phyloP scores from a whole-genome alignment of 192 early-diverging fungal genomes.

The Piromyces sp. region DNA sequence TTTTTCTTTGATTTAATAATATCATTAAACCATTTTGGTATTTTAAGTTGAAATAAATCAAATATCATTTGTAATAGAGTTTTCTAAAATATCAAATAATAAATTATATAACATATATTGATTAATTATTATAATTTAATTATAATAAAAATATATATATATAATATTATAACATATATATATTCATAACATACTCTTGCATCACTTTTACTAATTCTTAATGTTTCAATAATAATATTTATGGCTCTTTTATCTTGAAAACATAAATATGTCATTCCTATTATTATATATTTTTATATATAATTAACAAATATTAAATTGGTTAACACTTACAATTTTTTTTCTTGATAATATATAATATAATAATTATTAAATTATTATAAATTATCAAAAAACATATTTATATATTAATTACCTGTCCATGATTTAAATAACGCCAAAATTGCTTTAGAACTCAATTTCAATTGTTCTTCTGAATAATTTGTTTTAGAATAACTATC shows the following conservation, averaged over 20 bases:
- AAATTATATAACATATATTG: too few species aligned
- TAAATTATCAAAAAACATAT: too few species aligned
- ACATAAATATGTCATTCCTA: conserved; percentile 58
- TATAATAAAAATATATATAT: neutral
- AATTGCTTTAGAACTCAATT: conserved; percentile 39
- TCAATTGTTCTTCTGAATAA: conserved; percentile 47
- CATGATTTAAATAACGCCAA: conserved; percentile 51
- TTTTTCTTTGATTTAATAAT: neutral
- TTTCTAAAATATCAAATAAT: conserved; percentile 28
- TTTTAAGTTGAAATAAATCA: conserved; percentile 55
- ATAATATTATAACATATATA: conserved; percentile 1
- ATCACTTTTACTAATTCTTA: conserved; percentile 48
- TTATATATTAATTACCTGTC: conserved; percentile 21
- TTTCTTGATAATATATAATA: too few species aligned
- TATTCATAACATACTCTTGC: conserved; percentile 24
- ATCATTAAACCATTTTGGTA: conserved; percentile 25
- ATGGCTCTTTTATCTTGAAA: conserved; percentile 52
- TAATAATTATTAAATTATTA: too few species aligned
- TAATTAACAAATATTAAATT: neutral
- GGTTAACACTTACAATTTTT: too few species aligned
- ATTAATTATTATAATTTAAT: too few species aligned
- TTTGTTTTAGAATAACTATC: conserved; percentile 48
- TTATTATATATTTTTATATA: neutral
- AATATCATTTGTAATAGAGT: conserved; percentile 67
- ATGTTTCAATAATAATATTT: conserved; percentile 46